phyloP scores from a whole-genome alignment of 371 early-diverging fungal genomes.

The Mucor circinelloides region DNA sequence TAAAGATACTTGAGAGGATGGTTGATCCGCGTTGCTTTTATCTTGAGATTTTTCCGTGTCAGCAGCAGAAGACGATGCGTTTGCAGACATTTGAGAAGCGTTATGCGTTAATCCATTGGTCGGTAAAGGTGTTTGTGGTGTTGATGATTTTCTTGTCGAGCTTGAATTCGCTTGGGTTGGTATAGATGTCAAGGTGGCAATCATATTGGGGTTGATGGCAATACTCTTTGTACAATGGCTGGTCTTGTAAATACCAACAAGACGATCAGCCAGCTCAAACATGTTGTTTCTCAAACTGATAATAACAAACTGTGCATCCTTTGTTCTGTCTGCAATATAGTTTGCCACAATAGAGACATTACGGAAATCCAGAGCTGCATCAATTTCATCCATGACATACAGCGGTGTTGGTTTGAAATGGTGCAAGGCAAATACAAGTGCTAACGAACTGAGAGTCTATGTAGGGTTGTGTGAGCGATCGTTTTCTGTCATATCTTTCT shows the following conservation, averaged over 20 bases:
- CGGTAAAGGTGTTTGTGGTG: not conserved
- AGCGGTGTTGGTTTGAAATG: slow-evolving; percentile 99
- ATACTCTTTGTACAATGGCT: slow-evolving; percentile 87
- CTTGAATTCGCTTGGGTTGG: slow-evolving; percentile 21
- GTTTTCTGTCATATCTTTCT: not conserved
- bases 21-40: not conserved
- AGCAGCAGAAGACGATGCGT: not conserved
- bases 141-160: not conserved
- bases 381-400: slow-evolving; percentile 99
- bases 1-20: not conserved
- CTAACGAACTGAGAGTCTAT: slow-evolving; percentile 97
- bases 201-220: slow-evolving; percentile 72
- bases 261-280: slow-evolving; percentile 98
- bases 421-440: slow-evolving; percentile 99
- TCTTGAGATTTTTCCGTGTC: not conserved
- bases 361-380: slow-evolving; percentile 99
- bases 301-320: slow-evolving; percentile 98
- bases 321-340: slow-evolving; percentile 98
- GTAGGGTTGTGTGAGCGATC: not conserved
- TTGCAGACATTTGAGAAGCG: not conserved
- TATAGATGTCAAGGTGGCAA: slow-evolving; percentile 28
- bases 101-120: not conserved
- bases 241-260: slow-evolving; percentile 99
- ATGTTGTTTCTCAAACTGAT: slow-evolving; percentile 99
- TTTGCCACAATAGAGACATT: slow-evolving; percentile 99